These are phyloP conservation scores for Sicyos edulis DNA, from an alignment of 306 rosid genomes.

Conservation along the genomic window DNA sequence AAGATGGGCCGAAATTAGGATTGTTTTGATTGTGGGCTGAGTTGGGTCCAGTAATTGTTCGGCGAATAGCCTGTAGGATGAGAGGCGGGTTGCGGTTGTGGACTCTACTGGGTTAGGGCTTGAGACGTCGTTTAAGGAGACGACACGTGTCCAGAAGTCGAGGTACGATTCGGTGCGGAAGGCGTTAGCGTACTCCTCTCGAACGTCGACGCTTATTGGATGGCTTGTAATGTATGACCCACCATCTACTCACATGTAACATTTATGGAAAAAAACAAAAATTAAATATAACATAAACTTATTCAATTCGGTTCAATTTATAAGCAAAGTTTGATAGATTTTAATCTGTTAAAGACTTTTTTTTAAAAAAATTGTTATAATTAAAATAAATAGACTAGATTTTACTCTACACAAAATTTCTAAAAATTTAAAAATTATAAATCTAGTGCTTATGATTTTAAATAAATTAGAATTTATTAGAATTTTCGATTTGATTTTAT, in stretches of 20 bases:
- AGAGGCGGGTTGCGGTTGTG: slow-evolving; percentile 53
- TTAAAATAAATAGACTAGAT: not conserved
- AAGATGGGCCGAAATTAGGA: slow-evolving; percentile 29
- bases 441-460: no score
- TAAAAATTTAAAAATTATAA: no score
- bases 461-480: no score
- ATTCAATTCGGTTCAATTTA: no score
- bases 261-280: not conserved
- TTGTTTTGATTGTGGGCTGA: slow-evolving; percentile 34
- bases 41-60: slow-evolving; percentile 70
- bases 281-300: no score
- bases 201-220: slow-evolving; percentile 35
- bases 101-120: slow-evolving; percentile 24
- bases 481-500: no score
- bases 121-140: slow-evolving; percentile 21
- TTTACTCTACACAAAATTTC: no score
- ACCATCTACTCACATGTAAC: slow-evolving; percentile 23
- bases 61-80: slow-evolving; percentile 64
- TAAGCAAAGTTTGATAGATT: no score
- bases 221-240: slow-evolving; percentile 13
- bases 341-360: no score
- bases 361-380: no score
- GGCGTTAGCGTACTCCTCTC: slow-evolving; percentile 70
- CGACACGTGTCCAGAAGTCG: slow-evolving; percentile 74
- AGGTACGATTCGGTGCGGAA: slow-evolving; percentile 77